Evolutionary conservation across 768 basidiomycete genomes (phyloP), one percentile per base, ranked within the genome.

Genomic region (Boletus rubroflammeus): DNA sequence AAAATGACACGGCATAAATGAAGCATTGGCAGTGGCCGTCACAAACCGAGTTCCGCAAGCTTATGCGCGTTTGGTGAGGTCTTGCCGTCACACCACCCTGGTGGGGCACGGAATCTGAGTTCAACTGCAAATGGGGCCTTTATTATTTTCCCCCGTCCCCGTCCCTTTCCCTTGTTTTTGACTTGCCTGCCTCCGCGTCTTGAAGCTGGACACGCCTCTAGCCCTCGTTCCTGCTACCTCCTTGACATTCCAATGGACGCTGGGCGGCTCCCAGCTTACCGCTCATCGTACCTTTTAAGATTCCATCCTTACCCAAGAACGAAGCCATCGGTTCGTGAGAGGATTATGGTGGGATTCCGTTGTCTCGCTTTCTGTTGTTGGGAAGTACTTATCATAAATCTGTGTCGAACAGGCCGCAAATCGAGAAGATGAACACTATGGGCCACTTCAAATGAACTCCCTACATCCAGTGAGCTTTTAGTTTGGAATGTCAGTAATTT

Each of bases 291-390:
- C 32, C 43, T 72, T 6, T 41, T 66, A 26, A 53, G 68, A 19
- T 71, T 56, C 21, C 67, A 68, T 51, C 67, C 67, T 32, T 68
- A 68, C 53, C 67, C 67, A 40, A 66, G 69, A 35, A 41, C 45
- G 29, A 63, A 59, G 23, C 50, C 35, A 2, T 63, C 61, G 50
- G 26, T 34, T 39, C 66, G 57, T 59, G 68, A 69, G 61, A 67
- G 54, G 55, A 45, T 68, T 17, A 6, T 31, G 58, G 70, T 68
- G 45, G n/a, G 55, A 50, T 42, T 19, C 39, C n/a, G 50, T 50
- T 15, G 11, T 51, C n/a, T 55, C 29, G 7, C 50, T 40, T 10
- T 42, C 32, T 45, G 43, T 28, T 50, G 35, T 51, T 61, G 51
- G 41, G 55, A 53, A 51, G 42, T 17, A 19, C 50, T 66, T 38